Conservation (phyloP, 306 rosid species). For the Lagenaria siceraria region DNA sequence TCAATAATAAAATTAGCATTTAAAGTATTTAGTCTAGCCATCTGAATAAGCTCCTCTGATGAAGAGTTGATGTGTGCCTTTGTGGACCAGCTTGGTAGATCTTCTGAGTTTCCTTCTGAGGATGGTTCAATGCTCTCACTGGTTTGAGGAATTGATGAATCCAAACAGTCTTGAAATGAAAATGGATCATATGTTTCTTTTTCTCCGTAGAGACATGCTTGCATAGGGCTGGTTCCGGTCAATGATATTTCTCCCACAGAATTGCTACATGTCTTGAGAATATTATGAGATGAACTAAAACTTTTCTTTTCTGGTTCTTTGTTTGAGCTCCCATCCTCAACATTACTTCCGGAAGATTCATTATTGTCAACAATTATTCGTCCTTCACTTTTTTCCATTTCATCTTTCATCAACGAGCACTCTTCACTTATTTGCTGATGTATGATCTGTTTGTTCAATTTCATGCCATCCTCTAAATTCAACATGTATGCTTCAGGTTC, state of each 20-base stretch:
- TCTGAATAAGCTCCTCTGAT: constrained; percentile 33
- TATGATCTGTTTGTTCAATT: constrained; percentile 29
- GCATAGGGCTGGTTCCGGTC: constrained; percentile 22
- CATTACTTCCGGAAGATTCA: constrained; percentile 18
- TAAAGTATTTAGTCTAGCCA: constrained; percentile 32
- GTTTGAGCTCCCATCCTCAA: constrained; percentile 17
- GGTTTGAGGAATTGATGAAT: constrained; percentile 40
- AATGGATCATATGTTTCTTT: constrained; percentile 25
- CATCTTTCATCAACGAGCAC: constrained; percentile 18
- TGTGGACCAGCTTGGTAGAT: constrained; percentile 32
- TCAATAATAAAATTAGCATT: background rate
- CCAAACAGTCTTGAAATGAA: constrained; percentile 49
- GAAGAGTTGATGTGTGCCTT: constrained; percentile 21
- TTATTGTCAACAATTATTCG: constrained; percentile 14
- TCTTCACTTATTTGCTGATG: constrained; percentile 14
- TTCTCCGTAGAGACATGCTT: constrained; percentile 18
- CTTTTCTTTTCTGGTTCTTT: constrained; percentile 39
- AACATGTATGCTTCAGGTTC: constrained; percentile 30
- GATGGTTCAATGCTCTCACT: constrained; percentile 50
- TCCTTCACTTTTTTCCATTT: constrained; percentile 18
- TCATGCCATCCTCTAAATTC: constrained; percentile 10
- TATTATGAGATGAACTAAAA: constrained; percentile 22
- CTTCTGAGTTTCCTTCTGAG: constrained; percentile 63
- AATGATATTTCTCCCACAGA: constrained; percentile 1
- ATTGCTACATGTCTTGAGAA: constrained; percentile 7